These are phyloP conservation scores for Cunninghamia lanceolata DNA, from an alignment of 75 land plant species.

Conservation along the genomic window DNA sequence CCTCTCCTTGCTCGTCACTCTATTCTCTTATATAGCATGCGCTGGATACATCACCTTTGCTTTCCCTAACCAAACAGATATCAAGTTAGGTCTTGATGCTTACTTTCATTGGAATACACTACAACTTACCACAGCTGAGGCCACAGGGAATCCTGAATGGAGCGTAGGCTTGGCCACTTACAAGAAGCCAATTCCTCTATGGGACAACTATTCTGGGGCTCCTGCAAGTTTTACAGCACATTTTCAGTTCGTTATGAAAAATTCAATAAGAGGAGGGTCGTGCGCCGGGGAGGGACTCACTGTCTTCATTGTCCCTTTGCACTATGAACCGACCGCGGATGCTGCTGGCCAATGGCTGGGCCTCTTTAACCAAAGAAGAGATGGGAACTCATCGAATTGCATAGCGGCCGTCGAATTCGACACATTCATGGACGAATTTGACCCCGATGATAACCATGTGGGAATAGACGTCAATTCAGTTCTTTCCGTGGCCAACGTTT, in stretches of 20 bases:
- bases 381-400: background rate
- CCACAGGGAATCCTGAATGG: background rate
- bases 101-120: background rate
- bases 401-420: conserved; percentile 54
- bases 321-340: background rate
- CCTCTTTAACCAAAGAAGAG: conserved; percentile 10
- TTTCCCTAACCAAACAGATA: background rate
- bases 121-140: background rate
- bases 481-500: conserved; percentile 6
- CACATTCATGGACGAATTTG: conserved; percentile 24
- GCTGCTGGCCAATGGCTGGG: conserved; percentile 16
- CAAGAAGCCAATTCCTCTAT: background rate
- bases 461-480: conserved; percentile 48
- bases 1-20: background rate
- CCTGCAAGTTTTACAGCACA: background rate
- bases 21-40: background rate
- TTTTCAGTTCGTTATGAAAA: background rate
- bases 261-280: no score
- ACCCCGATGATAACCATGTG: conserved; percentile 35
- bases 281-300: conserved; percentile 17
- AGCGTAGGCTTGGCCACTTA: background rate
- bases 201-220: background rate
- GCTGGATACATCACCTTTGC: background rate
- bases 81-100: background rate
- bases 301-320: conserved; percentile 8